phyloP scores from a whole-genome alignment of 306 rosid genomes.

The Inga oerstediana region DNA sequence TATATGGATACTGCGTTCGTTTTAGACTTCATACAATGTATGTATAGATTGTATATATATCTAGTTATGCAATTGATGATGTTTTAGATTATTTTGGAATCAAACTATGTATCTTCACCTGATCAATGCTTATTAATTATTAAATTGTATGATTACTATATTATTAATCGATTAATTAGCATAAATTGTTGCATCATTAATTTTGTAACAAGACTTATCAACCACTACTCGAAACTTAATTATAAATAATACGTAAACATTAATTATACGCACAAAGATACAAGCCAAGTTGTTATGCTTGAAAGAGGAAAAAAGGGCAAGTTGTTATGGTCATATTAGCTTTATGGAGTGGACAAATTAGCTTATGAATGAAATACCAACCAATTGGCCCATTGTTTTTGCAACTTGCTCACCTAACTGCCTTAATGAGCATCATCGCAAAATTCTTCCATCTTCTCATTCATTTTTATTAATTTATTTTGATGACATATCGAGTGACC shows the following conservation, averaged over 20 bases:
- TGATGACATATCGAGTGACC: not conserved
- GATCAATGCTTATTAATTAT: not conserved
- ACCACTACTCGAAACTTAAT: not conserved
- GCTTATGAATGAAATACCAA: slow-evolving; percentile 55
- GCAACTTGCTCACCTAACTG: slow-evolving; percentile 45
- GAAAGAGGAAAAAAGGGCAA: slow-evolving; percentile 2
- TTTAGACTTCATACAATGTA: not conserved
- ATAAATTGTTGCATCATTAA: not conserved
- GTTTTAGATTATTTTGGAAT: not conserved
- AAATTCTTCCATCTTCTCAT: slow-evolving; percentile 23
- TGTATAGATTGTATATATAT: not conserved
- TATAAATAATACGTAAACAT: not conserved
- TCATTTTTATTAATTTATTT: slow-evolving; percentile 10
- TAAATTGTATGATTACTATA: not conserved
- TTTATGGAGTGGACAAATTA: slow-evolving; percentile 49
- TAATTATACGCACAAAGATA: slow-evolving; percentile 15
- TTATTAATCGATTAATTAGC: not conserved
- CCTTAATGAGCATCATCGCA: slow-evolving; percentile 29
- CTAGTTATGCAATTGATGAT: not conserved
- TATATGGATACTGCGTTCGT: not conserved
- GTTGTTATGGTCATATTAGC: slow-evolving; percentile 16
- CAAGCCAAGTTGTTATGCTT: slow-evolving; percentile 23
- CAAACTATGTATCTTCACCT: not conserved
- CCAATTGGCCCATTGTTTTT: slow-evolving; percentile 39
- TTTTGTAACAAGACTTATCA: not conserved